These are phyloP conservation scores for Alternaria arbusti DNA, from an alignment of 2,329 filamentous ascomycete genomes.

Conservation along the genomic window DNA sequence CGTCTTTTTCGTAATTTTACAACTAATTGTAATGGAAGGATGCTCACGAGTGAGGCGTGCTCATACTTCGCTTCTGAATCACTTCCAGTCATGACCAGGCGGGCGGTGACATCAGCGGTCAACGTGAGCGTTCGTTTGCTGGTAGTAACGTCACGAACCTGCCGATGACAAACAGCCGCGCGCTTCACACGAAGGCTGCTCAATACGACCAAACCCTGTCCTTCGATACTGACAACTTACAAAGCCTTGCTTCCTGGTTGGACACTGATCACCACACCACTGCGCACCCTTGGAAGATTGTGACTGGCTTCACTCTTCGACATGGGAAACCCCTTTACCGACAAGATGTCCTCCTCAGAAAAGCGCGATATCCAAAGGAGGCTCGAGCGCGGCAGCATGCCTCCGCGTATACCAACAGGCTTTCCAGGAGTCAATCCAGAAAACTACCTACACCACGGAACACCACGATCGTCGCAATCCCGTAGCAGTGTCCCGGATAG, in stretches of 20 bases:
- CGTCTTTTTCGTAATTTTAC: not conserved
- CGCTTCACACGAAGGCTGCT: not conserved
- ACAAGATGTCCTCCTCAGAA: not conserved
- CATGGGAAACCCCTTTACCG: not conserved
- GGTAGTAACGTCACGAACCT: not conserved
- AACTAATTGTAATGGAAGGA: fast-evolving
- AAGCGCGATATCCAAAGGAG: not conserved
- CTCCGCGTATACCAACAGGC: no score
- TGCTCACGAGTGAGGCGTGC: no score
- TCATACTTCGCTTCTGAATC: no score
- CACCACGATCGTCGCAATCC: not conserved
- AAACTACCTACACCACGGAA: not conserved
- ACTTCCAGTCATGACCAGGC: not conserved
- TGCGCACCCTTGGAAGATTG: not conserved
- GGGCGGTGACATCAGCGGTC: not conserved
- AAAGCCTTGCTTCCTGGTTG: not conserved
- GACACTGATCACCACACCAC: not conserved
- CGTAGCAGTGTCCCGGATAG: fast-evolving
- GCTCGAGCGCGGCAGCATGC: not conserved
- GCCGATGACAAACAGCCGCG: not conserved
- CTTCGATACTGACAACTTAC: not conserved
- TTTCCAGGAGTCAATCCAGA: not conserved
- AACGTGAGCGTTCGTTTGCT: not conserved
- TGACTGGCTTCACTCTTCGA: not conserved
- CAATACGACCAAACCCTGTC: not conserved